Evolutionary conservation across 805 yeast genomes (phyloP), one percentile per base, ranked within the genome.

Genomic region (Wickerhamiella australiensis): DNA sequence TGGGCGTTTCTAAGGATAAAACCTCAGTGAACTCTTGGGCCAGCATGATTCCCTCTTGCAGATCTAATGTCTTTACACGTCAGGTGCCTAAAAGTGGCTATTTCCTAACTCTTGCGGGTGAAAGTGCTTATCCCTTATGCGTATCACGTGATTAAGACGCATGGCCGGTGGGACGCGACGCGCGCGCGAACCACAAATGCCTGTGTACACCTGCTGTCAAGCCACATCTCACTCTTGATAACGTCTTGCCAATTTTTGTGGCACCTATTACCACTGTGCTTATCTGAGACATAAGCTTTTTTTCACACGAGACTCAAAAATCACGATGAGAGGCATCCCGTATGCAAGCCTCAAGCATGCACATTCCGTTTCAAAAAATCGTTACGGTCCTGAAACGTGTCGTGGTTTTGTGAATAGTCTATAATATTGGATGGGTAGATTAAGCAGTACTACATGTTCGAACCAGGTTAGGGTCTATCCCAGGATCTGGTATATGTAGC

Each of bases 71-170:
- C 20, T 33, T 12, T 33, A 15, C 38, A 33, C 38, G 21, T 33
- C 38, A 33, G 20, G 21, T 33, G 11, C 38, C 38, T 33, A 33
- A 33, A 15, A 33, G 20, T 8, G 6, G 15, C 5, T 29, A 33
- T 33, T 5, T 15, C 20, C n/a, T 15, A n/a, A n/a, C 20, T 33
- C 20, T 33, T 33, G 38, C 38, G 18, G 38, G 38, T 29, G 33
- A 5, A 15, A 20, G n/a, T 20, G 42, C 42, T 38, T 20, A 38
- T 38, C 42, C 25, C 18, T 12, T 6, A 13, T 18, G 26, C 26
- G 26, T 38, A 26, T 38, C 42, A 38, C 42, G 42, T 38, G 42
- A 37, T n/a, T n/a, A 9, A 3, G 38, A 11, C n/a, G 38, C 38
- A 33, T 33, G 15, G 21, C 38, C 22, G 40, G 23, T 36, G 23